Base-by-base conservation (phyloP, 305 asterid genomes). In the Fraxinus baroniana region DNA sequence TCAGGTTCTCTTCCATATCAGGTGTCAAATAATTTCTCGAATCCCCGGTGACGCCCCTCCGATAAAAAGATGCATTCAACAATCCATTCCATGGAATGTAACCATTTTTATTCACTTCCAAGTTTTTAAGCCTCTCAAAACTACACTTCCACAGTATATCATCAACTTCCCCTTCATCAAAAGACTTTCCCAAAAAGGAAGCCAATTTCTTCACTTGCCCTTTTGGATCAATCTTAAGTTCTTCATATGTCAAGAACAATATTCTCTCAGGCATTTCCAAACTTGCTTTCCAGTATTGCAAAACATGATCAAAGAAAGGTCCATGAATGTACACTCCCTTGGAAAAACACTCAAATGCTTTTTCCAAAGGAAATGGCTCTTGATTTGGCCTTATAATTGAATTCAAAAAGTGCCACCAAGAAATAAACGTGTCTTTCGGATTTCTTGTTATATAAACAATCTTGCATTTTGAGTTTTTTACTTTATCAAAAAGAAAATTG, bases 31-130 rank as follows among this genome's bases (percentile, higher is more conserved):
- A 81, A 36, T 87, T 87, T 68, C 78, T 85, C 88, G 87, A 87
- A 81, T 85, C 87, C 33, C 88, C 86, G 12, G 81, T 88, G 52
- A 79, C 79, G 12, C 88, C 90, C 44, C 74, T 66, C 75, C 90
- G 70, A 41, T 85, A 87, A n/a, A 72, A 82, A 3, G 81, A 82
- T 44, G 78, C 78, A 8, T 82, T 84, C n/a, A 81, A 86, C 60
- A 86, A 83, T 2, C 79, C 81, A 32, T 78, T 49, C 20, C 20
- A 22, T 17, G 83, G 2, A 30, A 81, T 44, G 0, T 85, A 74
- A 15, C 89, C 89, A 12, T 20, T 81, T 49, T 80, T 73, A 55
- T 86, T 83, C 36, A 86, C 89, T 6, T 83, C 89, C 85, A 86
- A 77, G 62, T 80, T 70, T 55, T 80, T 81, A 7, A 87, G 76